Base-by-base conservation (phyloP, 345 rosid species). In the Luvunga scandens region DNA sequence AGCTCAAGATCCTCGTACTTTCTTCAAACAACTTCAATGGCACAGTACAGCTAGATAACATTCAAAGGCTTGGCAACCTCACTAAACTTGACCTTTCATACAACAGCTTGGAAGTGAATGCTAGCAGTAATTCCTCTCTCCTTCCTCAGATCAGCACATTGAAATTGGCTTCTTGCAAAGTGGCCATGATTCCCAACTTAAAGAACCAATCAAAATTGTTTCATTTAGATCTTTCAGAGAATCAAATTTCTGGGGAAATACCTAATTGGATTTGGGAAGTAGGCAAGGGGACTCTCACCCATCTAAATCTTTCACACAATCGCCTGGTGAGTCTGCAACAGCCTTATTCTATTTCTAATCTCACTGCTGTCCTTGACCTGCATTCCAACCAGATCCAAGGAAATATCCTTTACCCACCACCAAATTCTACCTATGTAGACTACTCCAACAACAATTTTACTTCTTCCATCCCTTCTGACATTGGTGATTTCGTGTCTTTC, bases 1-100 rank as follows among this genome's bases (percentile, higher is more conserved):
- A 75, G 6, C 89, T 85, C 1, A 75, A 45, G 7, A 42, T 75
- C 25, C 86, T 88, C 12, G 0, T 19, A 2, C 86, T 87, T 66
- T 78, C 87, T 55, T 88, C 38, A 77, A 91, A 91, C 83, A 89
- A 79, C 19, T 81, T 89, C 81, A 86, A 56, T 25, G 89, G 86
- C 33, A 69, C 85, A 0, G 34, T 88, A 28, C 63, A 33, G 0
- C 66, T 88, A 14, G 55, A 66, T 39, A 1, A 0, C 21, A 18
- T 88, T 71, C 72, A 14, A 21, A 56, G 21, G 24, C 83, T 87
- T 69, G 0, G 0, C 25, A 80, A 83, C 61, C 88, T 85, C 25
- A 66, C 86, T 1, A 60, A 1, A 0, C 85, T 85, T 42, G 87
- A 82, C 30, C 89, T 89, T 16, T 88, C 95, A 0, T 42, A 80